Conservation (phyloP, 1,284 basidiomycete genomes). For the Heimioporus retisporus region DNA sequence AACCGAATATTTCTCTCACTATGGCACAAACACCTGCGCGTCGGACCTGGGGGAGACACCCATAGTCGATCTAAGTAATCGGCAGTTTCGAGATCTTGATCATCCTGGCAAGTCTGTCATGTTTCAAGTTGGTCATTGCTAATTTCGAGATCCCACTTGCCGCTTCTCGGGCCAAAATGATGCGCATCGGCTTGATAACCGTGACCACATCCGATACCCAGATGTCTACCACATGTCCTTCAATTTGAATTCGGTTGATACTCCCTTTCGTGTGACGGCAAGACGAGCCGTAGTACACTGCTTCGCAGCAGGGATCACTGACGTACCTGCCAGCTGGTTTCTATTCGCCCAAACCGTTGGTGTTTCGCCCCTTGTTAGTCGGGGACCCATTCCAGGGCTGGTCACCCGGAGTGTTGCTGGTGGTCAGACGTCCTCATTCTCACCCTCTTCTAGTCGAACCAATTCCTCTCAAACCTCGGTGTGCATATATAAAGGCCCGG, state of each 20-base stretch:
- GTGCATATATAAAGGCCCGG: constrained; percentile 27
- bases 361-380: constrained; percentile 10
- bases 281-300: not conserved
- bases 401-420: constrained; percentile 7
- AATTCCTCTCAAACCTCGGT: not conserved
- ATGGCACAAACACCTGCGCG: not conserved
- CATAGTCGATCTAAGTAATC: constrained; percentile 13
- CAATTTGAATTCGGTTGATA: constrained; percentile 18
- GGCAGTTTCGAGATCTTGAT: constrained; percentile 7
- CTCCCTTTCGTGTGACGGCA: constrained; percentile 10
- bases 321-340: constrained; percentile 10
- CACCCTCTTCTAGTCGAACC: constrained; percentile 6
- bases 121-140: constrained; percentile 6
- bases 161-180: constrained; percentile 1
- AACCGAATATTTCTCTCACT: constrained; percentile 18
- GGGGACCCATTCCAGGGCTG: constrained; percentile 5
- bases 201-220: not conserved
- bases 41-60: not conserved
- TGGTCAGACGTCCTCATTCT: constrained; percentile 10
- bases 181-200: constrained; percentile 2
- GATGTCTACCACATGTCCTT: constrained; percentile 7
- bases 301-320: constrained; percentile 5
- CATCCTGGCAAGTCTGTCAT: constrained; percentile 1
- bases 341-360: constrained; percentile 4
- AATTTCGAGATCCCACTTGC: not conserved